A percentile compares a stretch with the other conserved stretches of the same genome.
Evolutionary conservation across 352 stramenopile genomes (phyloP).

Genomic region (Halophytophthora batemanensis): DNA sequence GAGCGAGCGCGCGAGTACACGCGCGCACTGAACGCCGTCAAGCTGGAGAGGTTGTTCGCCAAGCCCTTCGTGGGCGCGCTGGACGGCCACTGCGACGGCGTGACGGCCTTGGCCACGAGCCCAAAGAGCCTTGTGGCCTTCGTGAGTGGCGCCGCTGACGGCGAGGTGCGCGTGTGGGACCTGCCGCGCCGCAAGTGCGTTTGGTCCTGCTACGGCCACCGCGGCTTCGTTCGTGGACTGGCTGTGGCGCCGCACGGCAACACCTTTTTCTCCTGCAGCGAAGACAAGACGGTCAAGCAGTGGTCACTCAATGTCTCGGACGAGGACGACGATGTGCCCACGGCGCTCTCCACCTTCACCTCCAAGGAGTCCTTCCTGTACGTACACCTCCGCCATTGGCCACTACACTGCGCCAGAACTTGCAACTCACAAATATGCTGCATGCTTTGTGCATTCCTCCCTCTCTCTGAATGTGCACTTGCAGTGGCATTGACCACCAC

Average conservation of each 20-base stretch:
- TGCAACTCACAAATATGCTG: not conserved
- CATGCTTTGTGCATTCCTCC: slow-evolving; percentile 4
- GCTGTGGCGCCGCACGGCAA: slow-evolving; percentile 72
- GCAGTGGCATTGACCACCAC: slow-evolving; percentile 97
- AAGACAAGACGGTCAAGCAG: slow-evolving; percentile 95
- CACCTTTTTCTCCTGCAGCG: slow-evolving; percentile 92
- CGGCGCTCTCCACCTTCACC: slow-evolving; percentile 67
- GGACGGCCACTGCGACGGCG: slow-evolving; percentile 96
- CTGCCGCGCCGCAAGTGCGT: slow-evolving; percentile 93
- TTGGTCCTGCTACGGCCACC: slow-evolving; percentile 92
- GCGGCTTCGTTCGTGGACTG: slow-evolving; percentile 92
- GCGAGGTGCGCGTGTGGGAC: slow-evolving; percentile 97
- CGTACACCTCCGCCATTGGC: slow-evolving; percentile 5
- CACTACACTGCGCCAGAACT: not conserved
- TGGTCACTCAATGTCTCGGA: slow-evolving; percentile 80
- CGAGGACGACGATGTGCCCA: slow-evolving; percentile 67
- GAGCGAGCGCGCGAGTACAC: slow-evolving; percentile 94
- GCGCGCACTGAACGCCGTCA: slow-evolving; percentile 95
- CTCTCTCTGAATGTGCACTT: slow-evolving; percentile 28
- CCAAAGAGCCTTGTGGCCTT: slow-evolving; percentile 89
- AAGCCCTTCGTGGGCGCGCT: slow-evolving; percentile 97
- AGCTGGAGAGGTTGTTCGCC: slow-evolving; percentile 98
- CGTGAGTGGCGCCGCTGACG: slow-evolving; percentile 88
- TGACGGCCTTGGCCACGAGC: slow-evolving; percentile 92
- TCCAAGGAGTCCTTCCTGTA: slow-evolving; percentile 87